phyloP scores from a whole-genome alignment of 2,329 filamentous ascomycete species.

The Venturia aucupariae region DNA sequence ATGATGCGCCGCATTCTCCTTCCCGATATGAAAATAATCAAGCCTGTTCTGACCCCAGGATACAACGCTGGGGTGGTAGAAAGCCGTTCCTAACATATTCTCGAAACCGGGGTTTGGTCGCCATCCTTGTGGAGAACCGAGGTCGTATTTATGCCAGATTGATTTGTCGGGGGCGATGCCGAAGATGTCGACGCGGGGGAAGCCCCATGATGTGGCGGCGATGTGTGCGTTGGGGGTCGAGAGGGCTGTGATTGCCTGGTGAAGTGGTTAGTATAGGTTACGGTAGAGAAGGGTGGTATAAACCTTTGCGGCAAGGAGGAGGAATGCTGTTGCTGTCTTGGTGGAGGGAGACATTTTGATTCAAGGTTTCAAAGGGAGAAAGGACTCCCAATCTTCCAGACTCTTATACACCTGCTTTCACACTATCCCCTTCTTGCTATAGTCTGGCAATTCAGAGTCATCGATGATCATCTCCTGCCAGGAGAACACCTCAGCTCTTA shows the following conservation, averaged over 20 bases:
- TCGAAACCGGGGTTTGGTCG: not conserved
- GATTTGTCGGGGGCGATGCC: slow-evolving; percentile 23
- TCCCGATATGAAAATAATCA: slow-evolving; percentile 18
- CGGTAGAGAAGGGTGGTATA: not conserved
- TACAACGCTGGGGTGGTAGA: slow-evolving; percentile 13
- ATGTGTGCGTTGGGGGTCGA: not conserved
- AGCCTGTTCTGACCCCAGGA: slow-evolving; percentile 15
- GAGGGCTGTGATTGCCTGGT: not conserved
- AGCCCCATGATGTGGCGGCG: slow-evolving; percentile 5
- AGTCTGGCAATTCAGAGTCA: not conserved
- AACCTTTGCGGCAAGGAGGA: not conserved
- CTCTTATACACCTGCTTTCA: not conserved
- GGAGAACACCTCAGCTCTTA: not conserved
- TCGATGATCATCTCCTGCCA: not conserved
- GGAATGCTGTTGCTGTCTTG: not conserved
- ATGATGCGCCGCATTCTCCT: not conserved
- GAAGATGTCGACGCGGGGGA: slow-evolving; percentile 2
- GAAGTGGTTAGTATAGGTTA: not conserved
- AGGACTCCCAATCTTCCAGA: not conserved
- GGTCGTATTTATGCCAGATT: slow-evolving; percentile 22
- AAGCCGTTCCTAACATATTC: not conserved
- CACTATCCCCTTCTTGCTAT: not conserved
- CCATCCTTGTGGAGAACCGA: slow-evolving; percentile 7
- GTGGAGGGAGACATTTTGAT: not conserved
- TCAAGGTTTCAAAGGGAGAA: not conserved